Conservation (phyloP, 805 yeast genomes). For the Hanseniaspora opuntiae region DNA sequence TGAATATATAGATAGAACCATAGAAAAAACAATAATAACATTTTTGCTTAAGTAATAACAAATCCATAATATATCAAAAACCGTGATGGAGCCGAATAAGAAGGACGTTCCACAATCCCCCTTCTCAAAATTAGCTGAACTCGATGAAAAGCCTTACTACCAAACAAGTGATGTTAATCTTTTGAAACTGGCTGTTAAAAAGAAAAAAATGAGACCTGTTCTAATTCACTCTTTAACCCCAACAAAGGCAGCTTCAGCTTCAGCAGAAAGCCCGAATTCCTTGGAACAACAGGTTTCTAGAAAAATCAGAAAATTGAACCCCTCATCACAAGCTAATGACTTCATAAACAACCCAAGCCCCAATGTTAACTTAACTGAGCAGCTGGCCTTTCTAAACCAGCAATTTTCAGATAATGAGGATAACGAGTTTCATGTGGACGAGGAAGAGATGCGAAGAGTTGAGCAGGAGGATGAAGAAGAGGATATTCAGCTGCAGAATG, state of each 20-base stretch:
- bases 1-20: no score
- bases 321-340: background rate
- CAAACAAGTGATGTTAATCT: background rate
- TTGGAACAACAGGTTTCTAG: background rate
- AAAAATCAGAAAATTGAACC: background rate
- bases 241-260: background rate
- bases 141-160: background rate
- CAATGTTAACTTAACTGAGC: background rate
- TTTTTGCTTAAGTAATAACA: background rate
- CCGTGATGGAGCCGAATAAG: background rate
- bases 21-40: no score
- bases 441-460: constrained; percentile 8
- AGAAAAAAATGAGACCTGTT: constrained; percentile 2
- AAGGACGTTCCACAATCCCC: background rate
- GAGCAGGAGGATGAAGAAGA: constrained; percentile 20
- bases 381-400: constrained; percentile 6
- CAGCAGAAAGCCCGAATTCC: background rate
- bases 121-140: background rate
- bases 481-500: constrained; percentile 31
- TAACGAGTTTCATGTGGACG: constrained; percentile 9
- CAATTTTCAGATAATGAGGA: constrained; percentile 9
- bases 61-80: background rate
- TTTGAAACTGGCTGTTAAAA: background rate
- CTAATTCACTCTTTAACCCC: constrained; percentile 7
- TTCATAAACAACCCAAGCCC: background rate